Percentiles rank a stretch among this genome's conserved stretches.
Conservation (phyloP, 2,329 filamentous ascomycete species). For the Elsinoe batatas region DNA sequence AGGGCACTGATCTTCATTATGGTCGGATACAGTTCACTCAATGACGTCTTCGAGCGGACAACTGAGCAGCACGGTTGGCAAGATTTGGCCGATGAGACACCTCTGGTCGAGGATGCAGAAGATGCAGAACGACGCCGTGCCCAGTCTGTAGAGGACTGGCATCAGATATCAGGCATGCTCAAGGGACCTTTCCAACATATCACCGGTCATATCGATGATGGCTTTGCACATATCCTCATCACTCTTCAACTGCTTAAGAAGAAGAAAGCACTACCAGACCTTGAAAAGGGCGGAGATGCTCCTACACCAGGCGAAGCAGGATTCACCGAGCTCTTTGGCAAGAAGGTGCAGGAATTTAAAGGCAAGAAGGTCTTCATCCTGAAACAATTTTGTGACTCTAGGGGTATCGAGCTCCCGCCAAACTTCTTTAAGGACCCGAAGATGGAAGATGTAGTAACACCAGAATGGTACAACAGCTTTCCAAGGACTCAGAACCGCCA, state of each 20-base stretch:
- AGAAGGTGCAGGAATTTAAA: conserved; percentile 48
- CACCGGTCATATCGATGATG: conserved; percentile 55
- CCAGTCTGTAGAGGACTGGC: conserved; percentile 48
- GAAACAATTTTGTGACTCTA: conserved; percentile 35
- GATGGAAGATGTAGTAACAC: conserved; percentile 23
- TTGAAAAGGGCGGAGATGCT: conserved; percentile 42
- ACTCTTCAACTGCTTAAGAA: conserved; percentile 40
- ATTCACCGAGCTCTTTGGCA: conserved; percentile 47
- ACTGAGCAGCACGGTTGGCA: conserved; percentile 51
- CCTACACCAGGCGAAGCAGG: conserved; percentile 49
- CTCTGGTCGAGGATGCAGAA: not conserved
- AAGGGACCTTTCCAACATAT: conserved; percentile 58
- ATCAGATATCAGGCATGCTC: conserved; percentile 59
- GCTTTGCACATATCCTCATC: conserved; percentile 52
- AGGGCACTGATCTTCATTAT: conserved; percentile 55
- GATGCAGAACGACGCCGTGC: conserved; percentile 15
- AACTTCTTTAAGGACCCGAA: conserved; percentile 43
- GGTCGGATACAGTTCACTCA: conserved; percentile 57
- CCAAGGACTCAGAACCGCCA: conserved; percentile 19
- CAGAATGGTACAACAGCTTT: conserved; percentile 21
- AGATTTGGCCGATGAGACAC: conserved; percentile 38
- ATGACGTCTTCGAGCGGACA: conserved; percentile 61
- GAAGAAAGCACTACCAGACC: conserved; percentile 33
- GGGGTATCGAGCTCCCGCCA: conserved; percentile 39
- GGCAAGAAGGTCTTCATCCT: conserved; percentile 42